Base-by-base conservation (phyloP, 2,329 filamentous ascomycete species). In the Sphaerulina populicola region DNA sequence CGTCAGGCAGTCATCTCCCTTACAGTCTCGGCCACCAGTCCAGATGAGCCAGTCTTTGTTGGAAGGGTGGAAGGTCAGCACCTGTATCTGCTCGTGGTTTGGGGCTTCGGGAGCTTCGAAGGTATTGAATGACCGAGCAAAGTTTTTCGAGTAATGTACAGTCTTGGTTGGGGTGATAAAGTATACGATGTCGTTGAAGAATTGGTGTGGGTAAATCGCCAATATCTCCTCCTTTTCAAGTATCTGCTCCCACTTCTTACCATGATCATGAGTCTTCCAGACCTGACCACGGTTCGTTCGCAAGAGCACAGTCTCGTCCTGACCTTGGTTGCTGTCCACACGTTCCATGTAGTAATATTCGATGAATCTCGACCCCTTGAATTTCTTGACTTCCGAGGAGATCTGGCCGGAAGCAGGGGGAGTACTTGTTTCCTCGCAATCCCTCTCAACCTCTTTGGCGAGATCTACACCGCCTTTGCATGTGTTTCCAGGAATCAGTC, bases 41-140 rank as follows among this genome's bases (percentile, higher is more conserved):
- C 90, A 97, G 55, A 98, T 86, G 39, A 97, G 75, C 88, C 89
- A 96, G 62, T 95, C 86, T 65, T 84, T 85, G 62, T 85, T 80
- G 59, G 85, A 81, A 1, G 89, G 86, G 62, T 98, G 93, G 72
- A 98, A 98, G 33, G 77, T 75, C 60, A 87, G 68, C 38, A 89
- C 76, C 14, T 80, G 77, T 4, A 74, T 60, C 5, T 64, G 64
- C 6, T 72, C 64, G 14, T 62, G 68, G 69, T 76, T 77, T n/a
- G 77, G 75, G 57, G 78, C 77, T 38, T 79, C 74, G 1, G 84
- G 86, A 2, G 84, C 81, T 52, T 86, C 70, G 68, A 96, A 94
- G 44, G 74, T 76, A 65, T 86, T 79, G 60, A 93, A 85, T 57
- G 74, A 82, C 37, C 81, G 74, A 14, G 86, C 90, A 47, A 87